Evolutionary conservation across 768 basidiomycete genomes (phyloP).

Genomic region (Rhodotorula taiwanensis): DNA sequence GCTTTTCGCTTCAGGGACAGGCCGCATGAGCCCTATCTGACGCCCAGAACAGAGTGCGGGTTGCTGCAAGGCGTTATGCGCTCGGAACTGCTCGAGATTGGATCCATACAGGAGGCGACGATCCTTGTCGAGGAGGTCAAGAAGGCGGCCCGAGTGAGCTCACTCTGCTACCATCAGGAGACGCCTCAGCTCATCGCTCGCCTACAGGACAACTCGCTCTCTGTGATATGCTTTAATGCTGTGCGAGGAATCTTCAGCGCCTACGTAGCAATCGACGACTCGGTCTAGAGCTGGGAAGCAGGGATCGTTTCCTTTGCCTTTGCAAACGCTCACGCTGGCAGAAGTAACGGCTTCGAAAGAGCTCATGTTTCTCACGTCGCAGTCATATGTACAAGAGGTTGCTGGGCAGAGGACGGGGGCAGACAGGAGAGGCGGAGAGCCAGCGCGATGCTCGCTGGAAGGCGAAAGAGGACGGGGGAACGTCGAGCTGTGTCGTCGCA

Average conservation of each 20-base stretch:
- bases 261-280: constrained; percentile 1
- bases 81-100: constrained; percentile 21
- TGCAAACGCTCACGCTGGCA: too few relatives aligned
- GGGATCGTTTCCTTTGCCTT: too few relatives aligned
- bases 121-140: constrained; percentile 4
- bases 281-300: too few relatives aligned
- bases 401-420: too few relatives aligned
- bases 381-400: too few relatives aligned
- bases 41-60: constrained; percentile 6
- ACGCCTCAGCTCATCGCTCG: too few relatives aligned
- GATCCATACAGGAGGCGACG: constrained; percentile 5
- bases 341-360: too few relatives aligned
- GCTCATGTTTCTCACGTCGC: too few relatives aligned
- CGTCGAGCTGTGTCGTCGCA: not conserved
- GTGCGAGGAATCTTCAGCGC: constrained; percentile 23
- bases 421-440: too few relatives aligned
- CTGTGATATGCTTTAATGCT: constrained; percentile 31
- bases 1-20: constrained; percentile 7
- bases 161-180: not conserved
- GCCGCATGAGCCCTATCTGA: not conserved
- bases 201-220: not conserved
- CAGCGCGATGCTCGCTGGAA: too few relatives aligned
- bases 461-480: not conserved
- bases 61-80: constrained; percentile 19
- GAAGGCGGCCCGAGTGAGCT: constrained; percentile 4